These are phyloP conservation scores for Senna tora DNA, from an alignment of 306 rosid species.

Conservation along the genomic window DNA sequence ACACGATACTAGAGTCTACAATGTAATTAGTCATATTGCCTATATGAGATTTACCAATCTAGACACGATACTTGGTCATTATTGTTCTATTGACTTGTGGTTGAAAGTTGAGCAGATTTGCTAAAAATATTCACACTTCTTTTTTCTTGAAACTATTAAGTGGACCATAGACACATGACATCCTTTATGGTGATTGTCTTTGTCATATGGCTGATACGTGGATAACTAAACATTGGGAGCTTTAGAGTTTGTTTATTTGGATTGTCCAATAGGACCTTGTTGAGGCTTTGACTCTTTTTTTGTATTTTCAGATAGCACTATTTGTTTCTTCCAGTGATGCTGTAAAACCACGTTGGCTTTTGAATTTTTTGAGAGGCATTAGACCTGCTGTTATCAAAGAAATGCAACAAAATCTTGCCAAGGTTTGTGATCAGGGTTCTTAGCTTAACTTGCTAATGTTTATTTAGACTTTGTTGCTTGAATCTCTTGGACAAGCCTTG, in stretches of 20 bases:
- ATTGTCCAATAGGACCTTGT: constrained; percentile 31
- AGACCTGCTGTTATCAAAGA: constrained; percentile 56
- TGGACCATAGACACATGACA: neutral
- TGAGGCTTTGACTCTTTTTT: constrained; percentile 27
- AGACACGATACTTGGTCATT: constrained; percentile 1
- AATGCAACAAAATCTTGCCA: constrained; percentile 73
- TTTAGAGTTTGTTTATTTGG: constrained; percentile 17
- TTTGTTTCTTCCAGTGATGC: constrained; percentile 85
- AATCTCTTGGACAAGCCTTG: constrained; percentile 15
- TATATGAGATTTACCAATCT: neutral
- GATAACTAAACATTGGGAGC: constrained; percentile 28
- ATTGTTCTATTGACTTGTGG: constrained; percentile 10
- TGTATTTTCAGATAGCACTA: constrained; percentile 50
- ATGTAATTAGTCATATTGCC: neutral
- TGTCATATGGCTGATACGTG: neutral
- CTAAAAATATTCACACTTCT: neutral
- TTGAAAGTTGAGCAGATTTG: constrained; percentile 13
- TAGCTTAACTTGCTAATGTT: neutral
- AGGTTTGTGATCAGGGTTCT: constrained; percentile 59
- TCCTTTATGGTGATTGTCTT: neutral
- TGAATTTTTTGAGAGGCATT: constrained; percentile 65
- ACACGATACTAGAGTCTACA: neutral
- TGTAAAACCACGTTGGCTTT: constrained; percentile 71
- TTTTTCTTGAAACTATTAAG: neutral
- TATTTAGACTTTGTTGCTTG: constrained; percentile 1